Conservation (phyloP, 1,139 yeast species). For the Scheffersomyces quercinus region DNA sequence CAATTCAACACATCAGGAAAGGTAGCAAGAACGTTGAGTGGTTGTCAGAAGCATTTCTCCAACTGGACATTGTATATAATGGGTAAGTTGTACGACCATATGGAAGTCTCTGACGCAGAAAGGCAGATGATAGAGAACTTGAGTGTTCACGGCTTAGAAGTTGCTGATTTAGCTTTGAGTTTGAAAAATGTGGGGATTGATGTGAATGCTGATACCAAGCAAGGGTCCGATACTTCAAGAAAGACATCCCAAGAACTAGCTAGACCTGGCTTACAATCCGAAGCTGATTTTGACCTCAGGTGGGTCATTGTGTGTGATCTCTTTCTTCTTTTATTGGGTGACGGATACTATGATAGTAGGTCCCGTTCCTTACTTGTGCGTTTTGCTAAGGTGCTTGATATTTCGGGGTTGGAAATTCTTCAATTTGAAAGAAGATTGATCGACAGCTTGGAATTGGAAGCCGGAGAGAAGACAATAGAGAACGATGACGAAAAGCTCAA, state of each 20-base stretch:
- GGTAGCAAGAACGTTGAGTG: conserved; percentile 60
- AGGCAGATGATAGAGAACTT: conserved; percentile 84
- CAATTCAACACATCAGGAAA: conserved; percentile 53
- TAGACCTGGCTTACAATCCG: conserved; percentile 2
- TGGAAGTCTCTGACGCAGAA: conserved; percentile 73
- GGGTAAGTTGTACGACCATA: conserved; percentile 75
- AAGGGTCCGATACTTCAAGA: background rate
- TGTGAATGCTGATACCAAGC: conserved; percentile 12
- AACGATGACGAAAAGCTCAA: conserved; percentile 72
- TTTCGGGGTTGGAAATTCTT: conserved; percentile 63
- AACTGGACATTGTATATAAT: conserved; percentile 82
- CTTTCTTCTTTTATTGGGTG: conserved; percentile 75
- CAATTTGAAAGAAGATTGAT: conserved; percentile 92
- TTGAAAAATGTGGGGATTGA: conserved; percentile 45
- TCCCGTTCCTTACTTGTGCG: conserved; percentile 72
- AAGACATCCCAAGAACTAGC: conserved; percentile 8
- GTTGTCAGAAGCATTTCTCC: conserved; percentile 78
- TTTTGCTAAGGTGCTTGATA: conserved; percentile 64
- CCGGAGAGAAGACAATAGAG: conserved; percentile 50
- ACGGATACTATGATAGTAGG: conserved; percentile 86
- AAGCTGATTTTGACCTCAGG: conserved; percentile 67
- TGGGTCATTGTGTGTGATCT: conserved; percentile 95
- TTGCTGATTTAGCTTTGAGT: conserved; percentile 67
- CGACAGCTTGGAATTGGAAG: conserved; percentile 86
- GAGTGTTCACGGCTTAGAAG: conserved; percentile 79